A percentile compares a stretch with the other conserved stretches of the same genome.
Conservation (phyloP, 177 flowering plant species). For the Telopea speciosissima region DNA sequence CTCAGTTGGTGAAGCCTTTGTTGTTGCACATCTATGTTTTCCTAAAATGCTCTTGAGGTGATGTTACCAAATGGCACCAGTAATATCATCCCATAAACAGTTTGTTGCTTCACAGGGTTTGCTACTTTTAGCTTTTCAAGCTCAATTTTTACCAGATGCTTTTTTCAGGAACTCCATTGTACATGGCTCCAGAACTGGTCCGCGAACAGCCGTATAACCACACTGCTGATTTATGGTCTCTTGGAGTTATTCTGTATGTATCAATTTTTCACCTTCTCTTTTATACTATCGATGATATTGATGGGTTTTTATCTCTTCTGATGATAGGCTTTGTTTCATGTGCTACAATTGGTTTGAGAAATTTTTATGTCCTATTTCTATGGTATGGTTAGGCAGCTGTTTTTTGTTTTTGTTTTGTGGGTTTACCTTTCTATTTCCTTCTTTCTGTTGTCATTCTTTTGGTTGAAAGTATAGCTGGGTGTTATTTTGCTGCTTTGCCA, state of each 20-base stretch:
- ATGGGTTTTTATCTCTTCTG: background rate
- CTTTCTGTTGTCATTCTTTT: no score
- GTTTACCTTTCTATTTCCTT: no score
- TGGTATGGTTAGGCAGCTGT: no score
- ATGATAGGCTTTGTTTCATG: background rate
- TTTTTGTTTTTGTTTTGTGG: no score
- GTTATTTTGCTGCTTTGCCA: no score
- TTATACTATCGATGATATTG: no score
- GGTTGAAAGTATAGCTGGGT: no score
- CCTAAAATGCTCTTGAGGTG: background rate
- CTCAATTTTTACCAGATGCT: background rate
- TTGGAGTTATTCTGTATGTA: slow-evolving; percentile 95
- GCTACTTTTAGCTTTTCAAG: background rate
- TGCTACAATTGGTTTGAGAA: no score
- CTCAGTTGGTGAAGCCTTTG: background rate
- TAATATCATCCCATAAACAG: background rate
- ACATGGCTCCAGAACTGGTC: slow-evolving; percentile 98
- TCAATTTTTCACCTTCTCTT: background rate
- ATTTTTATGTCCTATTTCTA: no score
- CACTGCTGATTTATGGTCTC: slow-evolving; percentile 98
- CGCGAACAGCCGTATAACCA: slow-evolving; percentile 98
- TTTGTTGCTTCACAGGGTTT: background rate
- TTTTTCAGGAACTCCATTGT: slow-evolving; percentile 82
- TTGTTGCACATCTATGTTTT: background rate
- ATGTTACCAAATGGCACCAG: background rate